Base-by-base conservation (phyloP, 1,284 basidiomycete species). In the Volvariella volvacea region DNA sequence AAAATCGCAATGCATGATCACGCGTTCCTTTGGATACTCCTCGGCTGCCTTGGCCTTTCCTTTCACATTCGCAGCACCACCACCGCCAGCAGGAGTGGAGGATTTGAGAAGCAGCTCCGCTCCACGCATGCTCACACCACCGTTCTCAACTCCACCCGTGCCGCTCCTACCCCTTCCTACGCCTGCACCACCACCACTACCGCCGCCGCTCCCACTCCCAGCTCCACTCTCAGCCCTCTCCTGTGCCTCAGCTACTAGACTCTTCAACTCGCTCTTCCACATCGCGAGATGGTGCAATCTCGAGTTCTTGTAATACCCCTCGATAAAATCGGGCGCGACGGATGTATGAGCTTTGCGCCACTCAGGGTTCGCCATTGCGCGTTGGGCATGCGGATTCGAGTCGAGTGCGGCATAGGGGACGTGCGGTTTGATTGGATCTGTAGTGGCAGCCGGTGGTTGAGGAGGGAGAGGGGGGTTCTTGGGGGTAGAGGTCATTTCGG, bases 1-100 rank as follows among this genome's bases (percentile, higher is more conserved):
- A 56, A 99, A 98, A 62, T 97, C 93, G 56, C 91, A 90, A 56
- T 97, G 93, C 78, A 96, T 87, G 54, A 95, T 87, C 14, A 90
- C 78, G 10, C 78, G 73, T 39, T 84, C 77, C 25, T 36, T 36
- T 6, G 34, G 34, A 15, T 71, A 62, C 10, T 64, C 62, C 6
- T 54, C 56, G 19, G 61, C 58, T 1, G 50, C 74, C 46, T 70
- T 74, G 22, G 63, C 74, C 56, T 86, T 84, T 17, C 73, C 76
- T 55, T 80, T 80, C 45, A 60, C 66, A 55, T 73, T 74, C 21
- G 46, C 46, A 28, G 25, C 25, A 28, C 12, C 12, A 28, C 6
- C 12, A 6, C 25, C 25, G 25, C 6, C 25, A 6, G 6, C 25
- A 28, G 6, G 6, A 50, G 25, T 62, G 3, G 74, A 70, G 8